Percentiles rank a stretch among this genome's conserved stretches.
Evolutionary conservation across 148 eudicot species (phyloP).

Genomic region (Simmondsia chinensis): DNA sequence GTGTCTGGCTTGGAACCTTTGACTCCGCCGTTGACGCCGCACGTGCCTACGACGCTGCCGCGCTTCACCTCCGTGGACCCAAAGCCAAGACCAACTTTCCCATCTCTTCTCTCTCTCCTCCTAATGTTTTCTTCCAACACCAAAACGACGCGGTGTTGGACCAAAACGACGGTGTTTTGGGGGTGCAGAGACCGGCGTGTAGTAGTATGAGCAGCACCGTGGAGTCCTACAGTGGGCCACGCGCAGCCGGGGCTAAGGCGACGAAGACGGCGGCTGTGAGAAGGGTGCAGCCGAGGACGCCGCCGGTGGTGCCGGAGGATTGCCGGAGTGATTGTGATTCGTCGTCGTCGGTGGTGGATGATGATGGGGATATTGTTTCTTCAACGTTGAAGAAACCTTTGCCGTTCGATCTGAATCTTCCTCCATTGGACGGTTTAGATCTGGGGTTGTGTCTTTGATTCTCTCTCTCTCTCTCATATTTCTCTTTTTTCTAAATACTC

Average conservation of each 20-base stretch:
- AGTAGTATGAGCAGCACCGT: slow-evolving; percentile 72
- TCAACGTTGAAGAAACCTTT: slow-evolving; percentile 18
- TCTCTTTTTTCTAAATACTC: too few relatives aligned
- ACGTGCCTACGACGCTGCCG: slow-evolving; percentile 66
- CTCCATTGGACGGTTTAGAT: slow-evolving; percentile 25
- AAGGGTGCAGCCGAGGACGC: slow-evolving; percentile 11
- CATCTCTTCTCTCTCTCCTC: slow-evolving; percentile 1
- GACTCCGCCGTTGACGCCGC: slow-evolving; percentile 74
- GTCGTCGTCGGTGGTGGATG: slow-evolving; percentile 40
- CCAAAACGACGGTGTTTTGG: neutral
- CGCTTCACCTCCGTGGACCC: slow-evolving; percentile 44
- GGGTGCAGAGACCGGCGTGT: slow-evolving; percentile 34
- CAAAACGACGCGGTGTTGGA: slow-evolving; percentile 8
- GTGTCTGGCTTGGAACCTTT: slow-evolving; percentile 76
- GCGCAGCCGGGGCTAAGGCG: neutral
- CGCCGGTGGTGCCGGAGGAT: slow-evolving; percentile 19
- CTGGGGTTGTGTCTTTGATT: too few relatives aligned
- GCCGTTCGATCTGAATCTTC: slow-evolving; percentile 39
- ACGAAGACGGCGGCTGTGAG: neutral
- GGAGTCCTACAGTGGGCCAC: slow-evolving; percentile 45
- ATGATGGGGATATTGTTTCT: slow-evolving; percentile 19
- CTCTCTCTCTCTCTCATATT: too few relatives aligned
- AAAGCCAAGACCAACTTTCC: slow-evolving; percentile 77
- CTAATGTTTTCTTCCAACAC: slow-evolving; percentile 7
- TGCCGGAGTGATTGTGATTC: slow-evolving; percentile 52